Evolutionary conservation across 257 asterid species (phyloP).

Genomic region (Nemophila menziesii): DNA sequence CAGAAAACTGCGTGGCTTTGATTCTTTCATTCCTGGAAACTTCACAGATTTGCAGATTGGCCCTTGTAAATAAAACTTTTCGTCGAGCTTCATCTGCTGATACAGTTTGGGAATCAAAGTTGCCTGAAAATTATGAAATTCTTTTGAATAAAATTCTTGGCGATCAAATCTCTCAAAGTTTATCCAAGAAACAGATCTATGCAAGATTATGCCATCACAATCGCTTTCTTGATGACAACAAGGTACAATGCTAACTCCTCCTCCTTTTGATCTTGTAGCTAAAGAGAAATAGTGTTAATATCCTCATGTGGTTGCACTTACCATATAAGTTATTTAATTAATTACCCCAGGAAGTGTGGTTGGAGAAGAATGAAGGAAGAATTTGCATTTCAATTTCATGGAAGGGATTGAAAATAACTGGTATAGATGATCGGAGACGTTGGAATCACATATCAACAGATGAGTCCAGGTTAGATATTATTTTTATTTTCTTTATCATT

Average conservation of each 20-base stretch:
- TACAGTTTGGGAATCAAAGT: slow-evolving; percentile 32
- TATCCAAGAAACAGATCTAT: slow-evolving; percentile 30
- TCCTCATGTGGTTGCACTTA: no score
- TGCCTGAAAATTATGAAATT: slow-evolving; percentile 34
- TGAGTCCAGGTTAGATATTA: slow-evolving; percentile 40
- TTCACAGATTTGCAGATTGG: slow-evolving; percentile 26
- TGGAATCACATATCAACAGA: slow-evolving; percentile 35
- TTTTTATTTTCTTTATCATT: background rate
- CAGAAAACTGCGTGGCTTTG: slow-evolving; percentile 47
- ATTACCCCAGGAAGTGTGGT: slow-evolving; percentile 39
- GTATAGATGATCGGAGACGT: slow-evolving; percentile 46
- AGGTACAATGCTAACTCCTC: no score
- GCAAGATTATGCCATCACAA: slow-evolving; percentile 22
- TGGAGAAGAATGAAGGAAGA: slow-evolving; percentile 34
- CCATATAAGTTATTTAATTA: no score
- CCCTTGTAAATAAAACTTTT: slow-evolving; percentile 23
- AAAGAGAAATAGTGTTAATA: no score
- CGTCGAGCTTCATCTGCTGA: slow-evolving; percentile 38
- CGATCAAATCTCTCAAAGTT: background rate
- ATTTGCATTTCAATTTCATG: slow-evolving; percentile 41
- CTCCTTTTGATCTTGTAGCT: no score
- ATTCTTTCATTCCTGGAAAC: slow-evolving; percentile 25
- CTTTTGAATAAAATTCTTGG: slow-evolving; percentile 19
- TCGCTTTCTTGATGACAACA: slow-evolving; percentile 23
- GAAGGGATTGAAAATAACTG: slow-evolving; percentile 48